Base-by-base conservation (phyloP, 2,329 filamentous ascomycete species). In the Coniochaeta prunicola region DNA sequence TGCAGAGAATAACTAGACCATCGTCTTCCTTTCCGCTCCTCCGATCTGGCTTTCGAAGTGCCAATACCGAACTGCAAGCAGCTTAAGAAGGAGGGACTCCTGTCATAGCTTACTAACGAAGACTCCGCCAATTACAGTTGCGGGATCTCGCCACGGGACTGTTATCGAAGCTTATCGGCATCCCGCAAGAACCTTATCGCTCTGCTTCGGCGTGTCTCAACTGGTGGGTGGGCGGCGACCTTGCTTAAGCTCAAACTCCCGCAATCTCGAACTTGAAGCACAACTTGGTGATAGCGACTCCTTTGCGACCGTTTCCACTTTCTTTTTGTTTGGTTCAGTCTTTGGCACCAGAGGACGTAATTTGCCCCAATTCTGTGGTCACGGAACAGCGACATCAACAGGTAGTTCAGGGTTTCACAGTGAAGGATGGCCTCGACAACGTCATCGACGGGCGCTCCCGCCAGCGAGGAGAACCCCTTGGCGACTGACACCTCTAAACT, bases 401-500 rank as follows among this genome's bases (percentile, higher is more conserved):
- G 24, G 45, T 21, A 26, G 45, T 28, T 8, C 12, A 50, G 45
- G 45, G 30, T 50, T 50, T 45, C 45, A 8, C 7, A 28, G 40
- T 60, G 63, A 56, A 38, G 36, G 62, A 73, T 74, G 74, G 70
- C 74, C 70, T 71, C 73, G 65, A 71, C 73, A 55, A 55, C 53
- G 53, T 55, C 53, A 55, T 55, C 53, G 53, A 34, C 53, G 28
- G 53, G 2, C 53, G 9, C 33, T 36, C 53, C 30, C 53, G 62
- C 70, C 33, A 65, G 74, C 17, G 79, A 80, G 59, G 79, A 81
- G 64, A 34, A 55, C 53, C 63, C 70, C 26, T 79, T 55, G 53
- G 53, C 80, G 64, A 92, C 90, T 76, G 92, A 97, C 60, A 86
- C 85, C 64, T 93, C 90, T 64, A 96, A 96, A 80, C 79, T 97